A percentile compares a stretch with the other conserved stretches of the same genome.
Conservation (phyloP, 768 basidiomycete species). For the Lactifluus rugatus region DNA sequence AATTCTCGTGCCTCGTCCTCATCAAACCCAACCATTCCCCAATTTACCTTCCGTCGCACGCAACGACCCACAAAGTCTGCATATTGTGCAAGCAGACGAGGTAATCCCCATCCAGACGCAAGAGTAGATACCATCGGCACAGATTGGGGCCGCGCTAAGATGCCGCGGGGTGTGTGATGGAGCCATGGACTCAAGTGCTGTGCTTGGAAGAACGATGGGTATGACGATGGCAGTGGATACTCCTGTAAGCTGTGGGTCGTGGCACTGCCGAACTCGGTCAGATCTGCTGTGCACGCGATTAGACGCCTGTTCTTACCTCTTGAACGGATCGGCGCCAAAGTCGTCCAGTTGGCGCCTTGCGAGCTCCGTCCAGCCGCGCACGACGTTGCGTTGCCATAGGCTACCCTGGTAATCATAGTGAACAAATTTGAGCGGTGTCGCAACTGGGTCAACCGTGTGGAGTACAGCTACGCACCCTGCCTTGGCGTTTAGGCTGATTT, state of each 20-base stretch:
- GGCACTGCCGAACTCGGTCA: not conserved
- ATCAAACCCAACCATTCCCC: constrained; percentile 12
- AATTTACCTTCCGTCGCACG: constrained; percentile 19
- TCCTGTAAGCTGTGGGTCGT: constrained; percentile 30
- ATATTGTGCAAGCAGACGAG: constrained; percentile 37
- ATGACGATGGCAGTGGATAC: constrained; percentile 56
- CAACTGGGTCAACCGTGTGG: not conserved
- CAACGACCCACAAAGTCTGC: constrained; percentile 42
- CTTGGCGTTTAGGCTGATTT: not conserved
- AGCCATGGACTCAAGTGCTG: constrained; percentile 11
- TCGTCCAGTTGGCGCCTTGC: constrained; percentile 31
- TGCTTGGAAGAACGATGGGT: constrained; percentile 37
- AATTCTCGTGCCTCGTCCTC: constrained; percentile 15
- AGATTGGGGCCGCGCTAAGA: not conserved
- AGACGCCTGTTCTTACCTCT: constrained; percentile 28
- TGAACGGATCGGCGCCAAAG: constrained; percentile 31
- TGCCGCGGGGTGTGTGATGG: constrained; percentile 12
- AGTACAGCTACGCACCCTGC: constrained; percentile 6
- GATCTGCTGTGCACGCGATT: not conserved
- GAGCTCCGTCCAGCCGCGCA: constrained; percentile 44
- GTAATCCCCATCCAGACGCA: constrained; percentile 35
- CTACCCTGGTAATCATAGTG: constrained; percentile 2
- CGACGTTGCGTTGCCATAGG: constrained; percentile 41
- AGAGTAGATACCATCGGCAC: constrained; percentile 24
- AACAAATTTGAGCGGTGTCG: not conserved